Percentiles rank a stretch among this genome's conserved stretches.
Evolutionary conservation across 148 eudicot genomes (phyloP).

Genomic region (Vaccinium macrocarpon): DNA sequence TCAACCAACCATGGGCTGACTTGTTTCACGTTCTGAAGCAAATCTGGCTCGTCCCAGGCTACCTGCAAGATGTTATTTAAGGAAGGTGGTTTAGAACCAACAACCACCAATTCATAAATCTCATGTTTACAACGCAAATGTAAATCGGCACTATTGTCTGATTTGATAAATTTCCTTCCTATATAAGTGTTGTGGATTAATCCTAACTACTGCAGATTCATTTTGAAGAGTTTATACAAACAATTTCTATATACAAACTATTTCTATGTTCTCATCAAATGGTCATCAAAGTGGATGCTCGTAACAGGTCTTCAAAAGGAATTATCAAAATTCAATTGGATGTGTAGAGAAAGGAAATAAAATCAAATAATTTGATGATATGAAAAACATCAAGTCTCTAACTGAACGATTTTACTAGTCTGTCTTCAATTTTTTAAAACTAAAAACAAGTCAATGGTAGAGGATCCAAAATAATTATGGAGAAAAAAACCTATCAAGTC

Average conservation of each 20-base stretch:
- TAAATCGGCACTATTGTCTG: background rate
- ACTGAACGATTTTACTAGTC: background rate
- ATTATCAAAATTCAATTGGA: background rate
- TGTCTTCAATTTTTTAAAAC: background rate
- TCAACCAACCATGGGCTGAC: slow-evolving; percentile 76
- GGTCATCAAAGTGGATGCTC: background rate
- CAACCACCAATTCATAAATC: background rate
- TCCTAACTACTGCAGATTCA: background rate
- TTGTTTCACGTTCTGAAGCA: slow-evolving; percentile 60
- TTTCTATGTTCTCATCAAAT: background rate
- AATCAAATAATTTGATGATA: background rate
- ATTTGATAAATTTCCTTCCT: background rate
- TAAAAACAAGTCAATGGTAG: slow-evolving; percentile 4
- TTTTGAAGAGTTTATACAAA: background rate
- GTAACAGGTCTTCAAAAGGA: background rate
- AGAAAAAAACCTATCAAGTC: background rate
- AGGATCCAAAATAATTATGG: background rate
- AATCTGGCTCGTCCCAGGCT: slow-evolving; percentile 71
- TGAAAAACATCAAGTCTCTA: background rate
- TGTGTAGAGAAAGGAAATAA: background rate
- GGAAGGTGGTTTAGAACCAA: background rate
- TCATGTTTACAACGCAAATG: background rate
- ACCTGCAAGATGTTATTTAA: slow-evolving; percentile 32
- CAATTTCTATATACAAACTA: background rate
- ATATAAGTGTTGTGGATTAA: background rate